Evolutionary conservation across 179 eudicot species (phyloP).

Genomic region (Camellia oleifera): DNA sequence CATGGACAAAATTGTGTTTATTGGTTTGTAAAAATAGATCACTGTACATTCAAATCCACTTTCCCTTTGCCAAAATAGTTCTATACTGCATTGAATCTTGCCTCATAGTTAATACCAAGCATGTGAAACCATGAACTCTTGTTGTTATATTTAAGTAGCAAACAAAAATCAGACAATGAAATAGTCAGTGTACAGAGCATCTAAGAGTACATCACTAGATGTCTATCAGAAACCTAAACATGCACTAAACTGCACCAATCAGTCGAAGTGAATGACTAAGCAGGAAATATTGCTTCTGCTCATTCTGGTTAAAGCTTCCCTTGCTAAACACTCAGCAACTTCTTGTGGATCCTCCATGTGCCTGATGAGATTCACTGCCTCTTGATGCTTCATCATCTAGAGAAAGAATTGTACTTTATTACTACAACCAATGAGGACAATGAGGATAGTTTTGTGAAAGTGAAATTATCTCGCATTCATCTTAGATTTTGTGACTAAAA

Average conservation of each 20-base stretch:
- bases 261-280: slow-evolving; percentile 57
- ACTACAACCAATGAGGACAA: too few species aligned
- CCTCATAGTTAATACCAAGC: too few species aligned
- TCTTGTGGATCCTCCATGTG: slow-evolving; percentile 74
- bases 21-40: slow-evolving; percentile 7
- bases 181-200: too few species aligned
- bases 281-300: slow-evolving; percentile 66
- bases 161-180: too few species aligned
- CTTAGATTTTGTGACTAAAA: too few species aligned
- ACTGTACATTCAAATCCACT: slow-evolving; percentile 8
- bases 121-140: too few species aligned
- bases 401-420: neutral
- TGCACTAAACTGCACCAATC: neutral
- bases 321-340: slow-evolving; percentile 73
- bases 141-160: too few species aligned
- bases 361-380: slow-evolving; percentile 78
- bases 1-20: neutral
- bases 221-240: too few species aligned
- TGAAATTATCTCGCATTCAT: too few species aligned
- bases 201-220: too few species aligned
- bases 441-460: too few species aligned
- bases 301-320: slow-evolving; percentile 63
- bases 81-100: neutral
- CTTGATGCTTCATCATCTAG: slow-evolving; percentile 74
- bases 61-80: neutral